Percentiles rank a stretch among this genome's conserved stretches.
These are phyloP conservation scores for Backusella mclennaniae DNA, from an alignment of 192 early-diverging fungal species.

Conservation along the genomic window DNA sequence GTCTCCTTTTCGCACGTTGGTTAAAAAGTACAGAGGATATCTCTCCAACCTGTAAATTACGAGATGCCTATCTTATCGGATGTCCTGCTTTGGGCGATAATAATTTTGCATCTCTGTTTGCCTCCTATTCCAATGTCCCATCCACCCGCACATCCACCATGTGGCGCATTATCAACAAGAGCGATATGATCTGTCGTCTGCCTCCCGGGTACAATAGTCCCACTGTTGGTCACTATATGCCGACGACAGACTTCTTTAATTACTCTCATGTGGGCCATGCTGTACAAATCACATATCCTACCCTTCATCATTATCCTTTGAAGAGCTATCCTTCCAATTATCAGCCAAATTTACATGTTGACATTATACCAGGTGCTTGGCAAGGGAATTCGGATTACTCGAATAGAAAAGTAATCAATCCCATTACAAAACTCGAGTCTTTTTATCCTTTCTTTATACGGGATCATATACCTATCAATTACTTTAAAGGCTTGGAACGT, in stretches of 20 bases:
- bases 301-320: slow-evolving; percentile 1
- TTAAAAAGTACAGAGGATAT: slow-evolving; percentile 33
- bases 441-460: slow-evolving; percentile 29
- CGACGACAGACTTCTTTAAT: slow-evolving; percentile 29
- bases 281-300: slow-evolving; percentile 7
- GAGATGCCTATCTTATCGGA: slow-evolving; percentile 47
- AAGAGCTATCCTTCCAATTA: slow-evolving; percentile 22
- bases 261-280: slow-evolving; percentile 35
- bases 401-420: slow-evolving; percentile 1
- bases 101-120: slow-evolving; percentile 45
- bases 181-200: slow-evolving; percentile 42
- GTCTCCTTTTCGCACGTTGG: slow-evolving; percentile 41
- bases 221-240: slow-evolving; percentile 20
- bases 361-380: slow-evolving; percentile 24
- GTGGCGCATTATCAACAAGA: slow-evolving; percentile 47
- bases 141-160: slow-evolving; percentile 20
- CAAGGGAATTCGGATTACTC: neutral
- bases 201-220: slow-evolving; percentile 39
- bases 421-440: slow-evolving; percentile 20
- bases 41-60: slow-evolving; percentile 19
- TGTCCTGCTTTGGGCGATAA: slow-evolving; percentile 46
- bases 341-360: slow-evolving; percentile 18
- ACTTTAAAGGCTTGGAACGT: slow-evolving; percentile 20
- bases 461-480: slow-evolving; percentile 33
- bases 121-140: slow-evolving; percentile 23